A percentile compares a stretch with the other conserved stretches of the same genome.
Conservation (phyloP, 1,139 yeast genomes). For the Candida frijolesensis region DNA sequence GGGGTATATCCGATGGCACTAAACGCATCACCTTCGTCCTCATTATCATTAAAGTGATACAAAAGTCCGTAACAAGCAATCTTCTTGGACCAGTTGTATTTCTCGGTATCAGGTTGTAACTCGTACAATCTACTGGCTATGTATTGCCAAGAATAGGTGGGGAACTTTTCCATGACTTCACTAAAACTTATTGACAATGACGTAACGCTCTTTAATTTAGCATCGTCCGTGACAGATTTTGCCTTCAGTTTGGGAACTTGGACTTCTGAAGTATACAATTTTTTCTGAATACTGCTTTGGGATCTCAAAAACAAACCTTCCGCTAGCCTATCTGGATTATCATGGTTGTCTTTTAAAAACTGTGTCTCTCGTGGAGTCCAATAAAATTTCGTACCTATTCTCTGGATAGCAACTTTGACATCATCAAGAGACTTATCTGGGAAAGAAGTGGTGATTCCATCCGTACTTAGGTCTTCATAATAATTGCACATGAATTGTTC, state of each 20-base stretch:
- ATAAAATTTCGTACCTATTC: background rate
- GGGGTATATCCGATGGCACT: background rate
- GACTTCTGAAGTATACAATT: background rate
- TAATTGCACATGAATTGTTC: slow-evolving; percentile 8
- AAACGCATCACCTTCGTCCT: background rate
- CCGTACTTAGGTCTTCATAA: slow-evolving; percentile 7
- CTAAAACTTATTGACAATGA: slow-evolving; percentile 2
- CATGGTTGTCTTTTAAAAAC: slow-evolving; percentile 20
- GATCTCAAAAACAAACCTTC: background rate
- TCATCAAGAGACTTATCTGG: slow-evolving; percentile 6
- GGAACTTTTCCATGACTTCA: background rate
- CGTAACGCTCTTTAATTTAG: background rate
- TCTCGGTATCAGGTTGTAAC: background rate
- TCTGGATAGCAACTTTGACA: background rate
- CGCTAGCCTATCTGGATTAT: slow-evolving; percentile 14
- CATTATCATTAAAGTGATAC: slow-evolving; percentile 5
- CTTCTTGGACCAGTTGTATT: slow-evolving; percentile 5
- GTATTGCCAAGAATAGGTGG: slow-evolving; percentile 4
- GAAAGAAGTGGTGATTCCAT: slow-evolving; percentile 1
- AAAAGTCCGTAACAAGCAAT: slow-evolving; percentile 5
- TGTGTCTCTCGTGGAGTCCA: slow-evolving; percentile 9
- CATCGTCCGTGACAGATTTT: background rate
- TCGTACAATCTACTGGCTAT: slow-evolving; percentile 4
- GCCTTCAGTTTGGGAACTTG: too few species aligned
- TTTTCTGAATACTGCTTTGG: background rate